These are phyloP conservation scores for Tetramitus jugosus DNA, from an alignment of 208 protist species.

Conservation along the genomic window DNA sequence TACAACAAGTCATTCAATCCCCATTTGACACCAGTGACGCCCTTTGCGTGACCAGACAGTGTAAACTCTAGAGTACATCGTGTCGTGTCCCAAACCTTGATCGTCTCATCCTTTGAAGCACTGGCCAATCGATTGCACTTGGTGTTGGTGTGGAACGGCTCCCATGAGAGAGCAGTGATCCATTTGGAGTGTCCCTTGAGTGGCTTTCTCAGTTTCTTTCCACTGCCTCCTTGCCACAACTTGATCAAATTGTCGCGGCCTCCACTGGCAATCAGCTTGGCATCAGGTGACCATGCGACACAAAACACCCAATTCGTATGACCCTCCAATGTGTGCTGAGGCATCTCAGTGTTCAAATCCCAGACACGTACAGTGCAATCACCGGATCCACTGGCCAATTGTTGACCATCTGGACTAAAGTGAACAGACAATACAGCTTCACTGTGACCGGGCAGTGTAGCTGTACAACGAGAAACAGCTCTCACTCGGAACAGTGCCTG, in stretches of 20 bases:
- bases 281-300: conserved; percentile 89
- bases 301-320: conserved; percentile 91
- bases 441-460: conserved; percentile 81
- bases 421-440: conserved; percentile 80
- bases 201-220: conserved; percentile 53
- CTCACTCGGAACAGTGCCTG: conserved; percentile 92
- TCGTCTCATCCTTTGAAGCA: conserved; percentile 77
- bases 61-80: conserved; percentile 56
- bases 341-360: conserved; percentile 90
- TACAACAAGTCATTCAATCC: conserved; percentile 83
- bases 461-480: conserved; percentile 83
- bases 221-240: conserved; percentile 76
- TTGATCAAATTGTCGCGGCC: conserved; percentile 80
- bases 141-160: conserved; percentile 81
- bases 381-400: conserved; percentile 82
- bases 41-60: conserved; percentile 83
- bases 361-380: conserved; percentile 94
- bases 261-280: conserved; percentile 75
- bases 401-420: conserved; percentile 86
- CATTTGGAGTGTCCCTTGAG: conserved; percentile 85
- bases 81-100: conserved; percentile 71
- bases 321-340: conserved; percentile 69
- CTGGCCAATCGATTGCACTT: conserved; percentile 70
- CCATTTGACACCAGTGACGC: conserved; percentile 93
- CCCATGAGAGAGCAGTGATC: conserved; percentile 87